Evolutionary conservation across 169 alveolate genomes (phyloP).

Genomic region (Amoebophrya sp.): DNA sequence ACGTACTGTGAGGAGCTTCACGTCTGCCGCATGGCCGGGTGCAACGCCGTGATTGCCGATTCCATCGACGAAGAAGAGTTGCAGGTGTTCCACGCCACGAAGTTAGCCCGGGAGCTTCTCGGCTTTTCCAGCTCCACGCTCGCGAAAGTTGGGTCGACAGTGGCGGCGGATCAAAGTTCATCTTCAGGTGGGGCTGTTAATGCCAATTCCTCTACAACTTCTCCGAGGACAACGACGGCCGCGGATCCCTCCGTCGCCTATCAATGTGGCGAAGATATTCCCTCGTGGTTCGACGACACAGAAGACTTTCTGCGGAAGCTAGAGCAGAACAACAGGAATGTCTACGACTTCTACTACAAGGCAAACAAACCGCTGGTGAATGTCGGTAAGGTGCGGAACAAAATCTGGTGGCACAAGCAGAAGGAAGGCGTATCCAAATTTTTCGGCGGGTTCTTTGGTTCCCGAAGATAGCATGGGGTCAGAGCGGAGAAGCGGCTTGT

Average conservation of each 20-base stretch:
- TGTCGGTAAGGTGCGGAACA: neutral
- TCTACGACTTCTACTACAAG: neutral
- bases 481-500: no score
- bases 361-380: neutral
- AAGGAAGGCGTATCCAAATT: neutral
- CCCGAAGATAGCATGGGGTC: neutral
- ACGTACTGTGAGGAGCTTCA: neutral
- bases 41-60: slow-evolving; percentile 12
- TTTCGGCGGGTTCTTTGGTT: neutral
- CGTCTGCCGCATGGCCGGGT: neutral
- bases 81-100: neutral
- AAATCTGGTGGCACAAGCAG: neutral
- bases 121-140: neutral
- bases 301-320: neutral
- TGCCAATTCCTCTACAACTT: no score
- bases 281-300: neutral
- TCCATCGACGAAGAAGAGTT: neutral
- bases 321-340: neutral
- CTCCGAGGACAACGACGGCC: no score
- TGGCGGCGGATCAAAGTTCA: no score
- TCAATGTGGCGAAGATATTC: neutral
- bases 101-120: neutral
- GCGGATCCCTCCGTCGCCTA: no score
- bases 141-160: no score
- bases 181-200: no score